Base-by-base conservation (phyloP, 2,329 filamentous ascomycete species). In the Penicillium concentricum region DNA sequence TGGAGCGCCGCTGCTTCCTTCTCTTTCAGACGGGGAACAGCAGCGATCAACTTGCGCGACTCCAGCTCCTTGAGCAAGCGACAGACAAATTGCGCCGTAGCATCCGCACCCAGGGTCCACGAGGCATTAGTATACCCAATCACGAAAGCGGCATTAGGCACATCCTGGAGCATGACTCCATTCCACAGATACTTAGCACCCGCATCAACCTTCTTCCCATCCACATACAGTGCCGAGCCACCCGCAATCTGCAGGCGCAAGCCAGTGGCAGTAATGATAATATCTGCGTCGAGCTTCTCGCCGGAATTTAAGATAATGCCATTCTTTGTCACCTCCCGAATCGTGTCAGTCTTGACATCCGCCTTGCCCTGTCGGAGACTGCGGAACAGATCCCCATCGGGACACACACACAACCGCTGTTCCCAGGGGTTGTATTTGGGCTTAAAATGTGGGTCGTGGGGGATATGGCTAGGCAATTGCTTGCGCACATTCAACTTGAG, bases 341-440 rank as follows among this genome's bases (percentile, higher is more conserved):
- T 84, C 3, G 74, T 79, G 55, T 79, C 82, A 4, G 84, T 86
- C 20, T 79, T 79, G n/a, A 87, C 74, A 44, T 77, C 73, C 1
- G 80, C 81, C 54, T 78, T 80, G 32, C 82, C 83, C 1, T 72
- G 67, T 16, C 77, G 76, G 18, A 86, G 74, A 34, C 76, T 73
- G 22, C 77, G 69, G 74, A 83, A 86, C 69, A 85, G 85, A 66
- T 86, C 84, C 20, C 81, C 82, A 54, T 85, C 79, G 0, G 82
- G 82, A n/a, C 76, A 87, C 58, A 91, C 77, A 66, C 91, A 94
- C 8, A 94, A 76, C 0, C 91, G 84, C 71, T 95, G 90, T 53
- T 91, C 82, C 80, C 89, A 87, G 0, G 87, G 87, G 38, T 83
- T 80, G 64, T 90, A 89, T 2, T 69, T 71, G 0, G 87, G 87